Conservation (phyloP, 306 rosid species). For the Quillaja saponaria region DNA sequence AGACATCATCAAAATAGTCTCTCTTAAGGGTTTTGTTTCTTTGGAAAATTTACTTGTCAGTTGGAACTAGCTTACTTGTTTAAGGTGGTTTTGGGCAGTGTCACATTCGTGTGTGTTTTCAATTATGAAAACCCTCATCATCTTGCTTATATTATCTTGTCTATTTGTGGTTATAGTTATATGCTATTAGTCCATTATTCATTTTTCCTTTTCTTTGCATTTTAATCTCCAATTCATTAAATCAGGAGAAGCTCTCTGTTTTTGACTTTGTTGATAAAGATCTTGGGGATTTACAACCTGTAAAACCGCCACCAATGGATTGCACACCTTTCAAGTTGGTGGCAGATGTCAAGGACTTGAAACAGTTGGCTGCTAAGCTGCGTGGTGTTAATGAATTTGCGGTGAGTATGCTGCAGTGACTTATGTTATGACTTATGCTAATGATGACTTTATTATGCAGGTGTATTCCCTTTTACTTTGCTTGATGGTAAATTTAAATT, state of each 20-base stretch:
- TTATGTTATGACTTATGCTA: neutral
- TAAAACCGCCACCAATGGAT: constrained; percentile 56
- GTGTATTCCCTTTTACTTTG: no score
- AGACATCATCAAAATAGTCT: neutral
- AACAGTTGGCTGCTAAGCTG: constrained; percentile 77
- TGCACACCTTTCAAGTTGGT: constrained; percentile 74
- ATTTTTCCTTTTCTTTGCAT: constrained; percentile 2
- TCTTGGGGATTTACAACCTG: constrained; percentile 45
- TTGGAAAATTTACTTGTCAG: neutral
- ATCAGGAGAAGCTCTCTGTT: constrained; percentile 63
- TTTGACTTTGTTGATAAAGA: constrained; percentile 70
- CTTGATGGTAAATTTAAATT: no score
- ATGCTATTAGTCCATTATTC: no score
- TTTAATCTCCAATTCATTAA: constrained; percentile 25
- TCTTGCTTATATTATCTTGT: constrained; percentile 10
- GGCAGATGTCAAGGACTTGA: constrained; percentile 74
- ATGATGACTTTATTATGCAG: no score
- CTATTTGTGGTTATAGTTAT: no score
- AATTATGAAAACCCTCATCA: neutral
- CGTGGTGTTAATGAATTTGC: constrained; percentile 77
- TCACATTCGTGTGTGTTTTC: neutral
- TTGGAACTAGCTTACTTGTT: neutral
- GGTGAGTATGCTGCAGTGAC: constrained; percentile 45
- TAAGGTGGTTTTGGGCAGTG: constrained; percentile 5
- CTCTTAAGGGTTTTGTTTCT: neutral